phyloP scores from a whole-genome alignment of 345 rosid genomes.

The Aquilaria yunnanensis region DNA sequence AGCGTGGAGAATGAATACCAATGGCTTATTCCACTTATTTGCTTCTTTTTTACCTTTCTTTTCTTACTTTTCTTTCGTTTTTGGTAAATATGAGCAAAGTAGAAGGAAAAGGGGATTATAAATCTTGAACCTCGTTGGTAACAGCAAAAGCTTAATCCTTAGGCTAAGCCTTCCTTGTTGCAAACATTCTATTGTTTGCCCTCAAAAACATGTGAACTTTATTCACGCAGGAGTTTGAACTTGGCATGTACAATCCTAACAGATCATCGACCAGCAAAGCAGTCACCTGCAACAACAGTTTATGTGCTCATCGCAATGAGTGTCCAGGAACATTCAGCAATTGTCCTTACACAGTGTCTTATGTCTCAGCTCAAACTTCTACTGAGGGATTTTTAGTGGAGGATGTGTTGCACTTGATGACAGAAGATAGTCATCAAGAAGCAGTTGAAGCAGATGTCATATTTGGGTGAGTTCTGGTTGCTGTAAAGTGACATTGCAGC shows the following conservation, averaged over 20 bases:
- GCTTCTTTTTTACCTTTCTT: no score
- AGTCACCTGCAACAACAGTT: constrained; percentile 65
- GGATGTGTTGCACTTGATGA: constrained; percentile 67
- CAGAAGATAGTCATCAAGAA: constrained; percentile 40
- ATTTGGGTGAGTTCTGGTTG: constrained; percentile 47
- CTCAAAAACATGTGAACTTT: constrained; percentile 3
- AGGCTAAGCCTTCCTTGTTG: no score
- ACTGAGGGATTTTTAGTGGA: constrained; percentile 72
- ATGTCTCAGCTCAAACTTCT: constrained; percentile 80
- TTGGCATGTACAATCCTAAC: constrained; percentile 63
- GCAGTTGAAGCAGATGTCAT: constrained; percentile 58
- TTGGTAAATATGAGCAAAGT: no score
- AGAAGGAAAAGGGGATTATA: no score
- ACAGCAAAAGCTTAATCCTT: no score
- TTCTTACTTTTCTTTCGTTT: no score
- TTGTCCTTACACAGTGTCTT: constrained; percentile 76
- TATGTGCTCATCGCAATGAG: constrained; percentile 51
- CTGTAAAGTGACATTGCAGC: neutral
- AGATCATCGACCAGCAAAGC: constrained; percentile 63
- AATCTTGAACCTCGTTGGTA: no score
- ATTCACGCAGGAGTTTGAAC: constrained; percentile 53
- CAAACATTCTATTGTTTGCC: neutral
- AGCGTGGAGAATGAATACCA: no score
- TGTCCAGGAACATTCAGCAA: constrained; percentile 67
- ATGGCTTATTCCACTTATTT: no score